phyloP scores from a whole-genome alignment of 331 rosid species.

The Quercus tomentella region DNA sequence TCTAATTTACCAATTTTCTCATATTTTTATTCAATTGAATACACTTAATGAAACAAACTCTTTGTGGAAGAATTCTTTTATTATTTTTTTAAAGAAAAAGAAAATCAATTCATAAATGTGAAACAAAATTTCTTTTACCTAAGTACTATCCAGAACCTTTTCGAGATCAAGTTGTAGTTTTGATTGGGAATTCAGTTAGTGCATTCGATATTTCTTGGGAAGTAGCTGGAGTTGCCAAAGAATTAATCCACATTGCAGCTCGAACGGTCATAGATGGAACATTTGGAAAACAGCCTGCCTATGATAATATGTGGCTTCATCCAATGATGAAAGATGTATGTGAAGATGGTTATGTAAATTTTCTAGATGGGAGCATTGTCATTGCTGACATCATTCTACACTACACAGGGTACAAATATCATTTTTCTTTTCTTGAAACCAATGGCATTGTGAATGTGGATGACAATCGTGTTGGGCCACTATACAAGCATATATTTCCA shows the following conservation, averaged over 20 bases:
- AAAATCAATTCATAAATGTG: too few species aligned
- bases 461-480: too few species aligned
- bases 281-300: slow-evolving; percentile 42
- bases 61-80: too few species aligned
- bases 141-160: too few species aligned
- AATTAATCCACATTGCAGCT: slow-evolving; percentile 74
- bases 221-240: slow-evolving; percentile 67
- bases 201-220: slow-evolving; percentile 75
- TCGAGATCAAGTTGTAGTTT: slow-evolving; percentile 29
- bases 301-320: slow-evolving; percentile 74
- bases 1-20: too few species aligned
- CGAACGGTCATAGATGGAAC: slow-evolving; percentile 36
- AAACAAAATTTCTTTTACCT: too few species aligned
- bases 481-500: too few species aligned
- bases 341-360: slow-evolving; percentile 65
- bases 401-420: slow-evolving; percentile 73
- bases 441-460: too few species aligned
- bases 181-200: slow-evolving; percentile 75
- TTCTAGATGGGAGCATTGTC: slow-evolving; percentile 54
- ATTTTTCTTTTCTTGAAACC: too few species aligned
- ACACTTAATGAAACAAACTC: too few species aligned
- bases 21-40: too few species aligned
- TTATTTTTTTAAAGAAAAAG: too few species aligned
- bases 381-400: slow-evolving; percentile 57
- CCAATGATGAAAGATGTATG: slow-evolving; percentile 58